Base-by-base conservation (phyloP, 75 land plant species). In the Cryptomeria japonica region DNA sequence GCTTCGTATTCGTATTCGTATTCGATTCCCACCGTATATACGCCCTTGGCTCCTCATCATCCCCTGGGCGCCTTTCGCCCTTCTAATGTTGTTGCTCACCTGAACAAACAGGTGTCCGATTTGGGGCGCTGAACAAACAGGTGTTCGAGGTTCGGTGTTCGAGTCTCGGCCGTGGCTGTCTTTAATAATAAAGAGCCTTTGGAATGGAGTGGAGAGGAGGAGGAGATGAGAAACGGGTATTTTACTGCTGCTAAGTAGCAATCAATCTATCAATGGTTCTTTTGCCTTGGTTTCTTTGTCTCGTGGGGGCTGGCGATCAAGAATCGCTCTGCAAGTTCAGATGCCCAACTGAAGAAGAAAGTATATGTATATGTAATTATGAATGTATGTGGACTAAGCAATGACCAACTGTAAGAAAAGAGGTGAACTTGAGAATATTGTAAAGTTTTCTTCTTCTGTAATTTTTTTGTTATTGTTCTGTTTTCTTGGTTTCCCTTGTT, bases 361-460 rank as follows among this genome's bases (percentile, higher is more conserved):
- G 12, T 34, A 9, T 75, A 75, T 75, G 77, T 64, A 64, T 75
- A 75, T 75, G 37, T 75, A 75, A 34, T 75, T 75, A 75, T 5
- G n/a, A 75, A 32, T 75, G 37, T 75, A 75, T 32, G 77, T 10
- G 77, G 77, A 75, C 36, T 25, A 75, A 75, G 37, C 77, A 75
- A 75, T 75, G 77, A 31, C 37, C 37, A 75, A 75, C 77, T 75
- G 77, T 75, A 75, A 75, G 77, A 32, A 75, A 75, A 75, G 77
- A 75, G 77, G 37, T 13, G 37, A 75, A 34, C 77, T 34, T 75
- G 37, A 75, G 34, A 75, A 34, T 75, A 75, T 75, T 75, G 77
- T 34, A 34, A 75, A 75, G 77, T 34, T 75, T 32, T 64, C 28
- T 64, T 7, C 10, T 64, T 64, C n/a, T 64, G 68, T 61, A 5